Base-by-base conservation (phyloP, 805 yeast species). In the Huiozyma naganishii region DNA sequence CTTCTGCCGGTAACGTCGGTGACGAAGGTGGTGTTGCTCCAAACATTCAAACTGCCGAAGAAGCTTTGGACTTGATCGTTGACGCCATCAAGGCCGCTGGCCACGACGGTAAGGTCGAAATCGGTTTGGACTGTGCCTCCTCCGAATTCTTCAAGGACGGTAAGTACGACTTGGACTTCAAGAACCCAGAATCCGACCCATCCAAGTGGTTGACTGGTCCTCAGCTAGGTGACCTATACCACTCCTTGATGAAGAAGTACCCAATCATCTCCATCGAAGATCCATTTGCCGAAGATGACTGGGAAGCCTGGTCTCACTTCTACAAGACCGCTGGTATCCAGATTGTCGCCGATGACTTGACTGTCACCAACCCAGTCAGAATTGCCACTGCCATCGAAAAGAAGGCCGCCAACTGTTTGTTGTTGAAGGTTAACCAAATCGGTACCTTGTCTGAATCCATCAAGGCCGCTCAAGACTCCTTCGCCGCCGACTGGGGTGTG, bases 21-120 rank as follows among this genome's bases (percentile, higher is more conserved):
- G 98, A 90, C 73, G 98, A 90, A 79, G 98, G 98, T 83, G 98
- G 98, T 81, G 96, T 90, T 76, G 98, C 98, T 63, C 98, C 98
- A 72, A 86, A 88, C 72, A 81, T 92, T 58, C 77, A 83, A 57
- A 79, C 96, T 60, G 90, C 98, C 67, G 85, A 79, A 71, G 97
- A 90, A 80, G 98, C 97, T 61, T 76, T 90, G 57, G 97, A 92
- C 76, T 81, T 90, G 70, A 87, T 90, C 69, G 76, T 79, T 59
- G 82, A 71, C 55, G 87, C 98, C 65, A 90, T 92, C 68, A 85
- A 80, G 68, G 70, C 73, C 58, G 96, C 98, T 59, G 98, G 98
- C 66, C 89, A 90, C 83, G 82, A 80, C 53, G 97, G 96, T 69
- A 72, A 79, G 74, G 80, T 90, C 66, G 74, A 78, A 63, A 92